phyloP scores from a whole-genome alignment of 2,329 filamentous ascomycete species.

The Sclerotinia borealis region DNA sequence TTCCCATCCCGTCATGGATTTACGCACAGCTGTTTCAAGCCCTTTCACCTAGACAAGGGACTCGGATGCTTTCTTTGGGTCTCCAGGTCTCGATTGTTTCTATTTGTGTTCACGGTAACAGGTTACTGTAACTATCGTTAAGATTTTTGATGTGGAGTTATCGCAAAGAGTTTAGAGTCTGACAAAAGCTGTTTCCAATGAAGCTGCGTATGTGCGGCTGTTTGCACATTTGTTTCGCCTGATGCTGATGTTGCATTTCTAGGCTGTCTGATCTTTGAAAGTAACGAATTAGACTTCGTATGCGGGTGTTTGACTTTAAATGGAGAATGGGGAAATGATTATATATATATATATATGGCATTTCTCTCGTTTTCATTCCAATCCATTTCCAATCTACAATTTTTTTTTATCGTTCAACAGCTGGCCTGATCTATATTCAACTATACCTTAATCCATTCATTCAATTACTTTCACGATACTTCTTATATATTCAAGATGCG shows the following conservation, averaged over 20 bases:
- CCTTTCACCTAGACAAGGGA: neutral
- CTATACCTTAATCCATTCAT: neutral
- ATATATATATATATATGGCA: neutral
- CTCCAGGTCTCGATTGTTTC: neutral
- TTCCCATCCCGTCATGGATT: neutral
- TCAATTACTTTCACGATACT: constrained; percentile 1
- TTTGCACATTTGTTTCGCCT: constrained; percentile 4
- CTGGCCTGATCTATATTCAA: constrained; percentile 7
- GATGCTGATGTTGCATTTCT: neutral
- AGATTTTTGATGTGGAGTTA: neutral
- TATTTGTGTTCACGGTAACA: neutral
- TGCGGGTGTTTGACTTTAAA: neutral
- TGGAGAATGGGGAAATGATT: neutral
- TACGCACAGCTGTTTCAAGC: constrained; percentile 5
- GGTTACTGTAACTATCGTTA: neutral
- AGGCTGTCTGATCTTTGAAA: neutral
- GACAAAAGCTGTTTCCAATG: constrained; percentile 12
- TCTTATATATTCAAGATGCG: constrained; percentile 20
- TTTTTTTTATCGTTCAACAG: neutral
- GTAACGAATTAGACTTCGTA: neutral
- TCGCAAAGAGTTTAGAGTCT: constrained; percentile 4
- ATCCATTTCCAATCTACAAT: neutral
- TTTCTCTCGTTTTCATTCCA: neutral
- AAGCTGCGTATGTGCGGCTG: neutral
- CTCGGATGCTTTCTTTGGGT: neutral